A percentile compares a stretch with the other conserved stretches of the same genome.
Evolutionary conservation across 768 basidiomycete genomes (phyloP).

Genomic region (Chalciporus chontae): DNA sequence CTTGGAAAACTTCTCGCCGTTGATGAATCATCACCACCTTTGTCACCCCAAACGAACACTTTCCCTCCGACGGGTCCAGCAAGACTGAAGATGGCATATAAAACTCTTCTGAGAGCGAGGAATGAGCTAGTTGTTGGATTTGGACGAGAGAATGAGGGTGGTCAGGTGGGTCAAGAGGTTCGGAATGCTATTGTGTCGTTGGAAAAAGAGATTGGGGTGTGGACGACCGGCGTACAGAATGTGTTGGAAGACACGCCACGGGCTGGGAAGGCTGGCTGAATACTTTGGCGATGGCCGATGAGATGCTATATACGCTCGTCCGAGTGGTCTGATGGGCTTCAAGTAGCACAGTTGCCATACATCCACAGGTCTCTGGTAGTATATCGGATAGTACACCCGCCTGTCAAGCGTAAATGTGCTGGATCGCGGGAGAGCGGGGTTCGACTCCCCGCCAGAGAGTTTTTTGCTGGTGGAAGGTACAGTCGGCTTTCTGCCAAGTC

Average conservation of each 20-base stretch:
- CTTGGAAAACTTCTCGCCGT: slow-evolving; percentile 79
- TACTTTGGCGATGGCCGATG: not conserved
- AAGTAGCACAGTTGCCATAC: no score
- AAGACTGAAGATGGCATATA: slow-evolving; percentile 60
- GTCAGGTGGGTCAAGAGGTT: slow-evolving; percentile 62
- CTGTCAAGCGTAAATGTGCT: slow-evolving; percentile 34
- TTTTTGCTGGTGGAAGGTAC: not conserved
- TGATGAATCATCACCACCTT: slow-evolving; percentile 57
- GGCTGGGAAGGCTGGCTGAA: not conserved
- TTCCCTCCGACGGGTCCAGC: slow-evolving; percentile 69
- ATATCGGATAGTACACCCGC: slow-evolving; percentile 53
- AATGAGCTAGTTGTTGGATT: slow-evolving; percentile 68
- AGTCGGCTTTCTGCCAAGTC: not conserved
- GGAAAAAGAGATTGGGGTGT: slow-evolving; percentile 71
- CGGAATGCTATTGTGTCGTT: slow-evolving; percentile 55
- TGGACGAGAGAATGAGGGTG: slow-evolving; percentile 66
- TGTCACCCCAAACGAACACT: slow-evolving; percentile 12
- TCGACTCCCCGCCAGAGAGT: slow-evolving; percentile 47
- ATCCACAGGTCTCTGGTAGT: slow-evolving; percentile 37
- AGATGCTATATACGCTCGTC: not conserved
- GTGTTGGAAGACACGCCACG: slow-evolving; percentile 41
- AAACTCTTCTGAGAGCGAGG: slow-evolving; percentile 60
- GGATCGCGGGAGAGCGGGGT: slow-evolving; percentile 41
- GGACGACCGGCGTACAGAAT: slow-evolving; percentile 61
- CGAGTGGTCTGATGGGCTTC: no score